Base-by-base conservation (phyloP, 768 basidiomycete genomes). In the Suillus subaureus region DNA sequence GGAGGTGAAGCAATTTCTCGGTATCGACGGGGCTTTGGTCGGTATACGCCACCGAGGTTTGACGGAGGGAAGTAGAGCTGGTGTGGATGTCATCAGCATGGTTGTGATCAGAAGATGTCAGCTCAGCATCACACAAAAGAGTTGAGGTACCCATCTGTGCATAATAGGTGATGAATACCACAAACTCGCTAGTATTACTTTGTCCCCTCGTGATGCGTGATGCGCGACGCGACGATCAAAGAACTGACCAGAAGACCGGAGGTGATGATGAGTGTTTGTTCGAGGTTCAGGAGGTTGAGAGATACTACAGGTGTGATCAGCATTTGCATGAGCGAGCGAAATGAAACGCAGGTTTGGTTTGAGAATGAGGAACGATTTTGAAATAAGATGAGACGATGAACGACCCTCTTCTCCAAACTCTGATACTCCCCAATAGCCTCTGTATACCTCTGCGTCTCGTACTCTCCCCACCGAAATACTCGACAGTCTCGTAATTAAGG, bases 401-500 rank as follows among this genome's bases (percentile, higher is more conserved):
- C 88, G 64, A 94, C 92, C 72, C 82, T 87, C 74, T 86, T 89
- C 70, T 94, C 92, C 56, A 90, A 76, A 12, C 76, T 76, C 70
- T 96, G 94, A 70, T 94, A 94, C 62, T 89, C 83, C 18, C 81
- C 74, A 67, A 96, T 84, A 3, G 94, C 92, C 15, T 89, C 83
- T 13, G 79, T 74, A 71, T 94, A 94, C 37, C 94, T 83, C 47
- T 82, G 81, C 21, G 83, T 84, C 72, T 96, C 94, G 70, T 94
- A 87, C 31, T 85, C 83, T 75, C 96, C 94, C 15, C 93, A 90
- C 87, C 88, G 73, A 95, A 96, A 74, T 93, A 93, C 75, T 93
- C 95, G 70, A 94, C 90, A 5, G 92, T 94, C 75, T 92, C 90
- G 68, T 92, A 92, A 72, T 92, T 91, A 62, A 92, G 83, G 31